These are phyloP conservation scores for Phialemonium atrogriseum DNA, from an alignment of 2,329 filamentous ascomycete genomes.

Conservation along the genomic window DNA sequence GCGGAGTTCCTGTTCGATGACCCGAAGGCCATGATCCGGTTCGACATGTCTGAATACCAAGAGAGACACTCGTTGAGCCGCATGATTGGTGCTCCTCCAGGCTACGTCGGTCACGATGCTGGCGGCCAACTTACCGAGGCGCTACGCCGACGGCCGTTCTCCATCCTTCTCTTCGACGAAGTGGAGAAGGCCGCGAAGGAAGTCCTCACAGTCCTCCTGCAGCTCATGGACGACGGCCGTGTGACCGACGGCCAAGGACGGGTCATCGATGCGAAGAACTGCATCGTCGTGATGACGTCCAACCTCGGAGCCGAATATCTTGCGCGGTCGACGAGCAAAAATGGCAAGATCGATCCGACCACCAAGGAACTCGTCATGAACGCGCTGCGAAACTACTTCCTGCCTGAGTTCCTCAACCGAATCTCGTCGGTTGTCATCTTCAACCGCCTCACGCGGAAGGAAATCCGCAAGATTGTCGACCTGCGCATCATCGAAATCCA, in stretches of 20 bases:
- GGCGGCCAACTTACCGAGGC: constrained; percentile 94
- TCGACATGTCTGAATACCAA: constrained; percentile 99
- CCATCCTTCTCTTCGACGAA: constrained; percentile 94
- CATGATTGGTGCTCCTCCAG: constrained; percentile 96
- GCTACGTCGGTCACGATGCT: constrained; percentile 93
- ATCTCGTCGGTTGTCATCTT: constrained; percentile 97
- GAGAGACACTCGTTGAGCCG: constrained; percentile 90
- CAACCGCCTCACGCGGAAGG: constrained; percentile 81
- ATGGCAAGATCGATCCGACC: constrained; percentile 77
- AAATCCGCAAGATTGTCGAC: constrained; percentile 95
- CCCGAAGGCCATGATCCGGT: constrained; percentile 92
- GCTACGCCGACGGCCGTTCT: constrained; percentile 90
- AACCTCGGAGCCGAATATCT: constrained; percentile 94
- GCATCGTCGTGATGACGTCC: constrained; percentile 98
- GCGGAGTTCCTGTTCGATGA: constrained; percentile 98
- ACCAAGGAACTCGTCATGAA: constrained; percentile 88
- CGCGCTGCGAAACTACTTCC: constrained; percentile 87
- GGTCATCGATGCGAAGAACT: constrained; percentile 91
- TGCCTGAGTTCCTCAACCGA: constrained; percentile 97
- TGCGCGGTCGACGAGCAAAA: constrained; percentile 65
- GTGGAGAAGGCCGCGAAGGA: constrained; percentile 99
- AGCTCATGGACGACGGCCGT: constrained; percentile 98
- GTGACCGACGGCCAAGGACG: constrained; percentile 98
- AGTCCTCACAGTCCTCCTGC: constrained; percentile 90
- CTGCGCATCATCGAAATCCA: constrained; percentile 83